A percentile compares a stretch with the other conserved stretches of the same genome.
Evolutionary conservation across 2,329 filamentous ascomycete genomes (phyloP).

Genomic region (Alternaria angustiovoidea): DNA sequence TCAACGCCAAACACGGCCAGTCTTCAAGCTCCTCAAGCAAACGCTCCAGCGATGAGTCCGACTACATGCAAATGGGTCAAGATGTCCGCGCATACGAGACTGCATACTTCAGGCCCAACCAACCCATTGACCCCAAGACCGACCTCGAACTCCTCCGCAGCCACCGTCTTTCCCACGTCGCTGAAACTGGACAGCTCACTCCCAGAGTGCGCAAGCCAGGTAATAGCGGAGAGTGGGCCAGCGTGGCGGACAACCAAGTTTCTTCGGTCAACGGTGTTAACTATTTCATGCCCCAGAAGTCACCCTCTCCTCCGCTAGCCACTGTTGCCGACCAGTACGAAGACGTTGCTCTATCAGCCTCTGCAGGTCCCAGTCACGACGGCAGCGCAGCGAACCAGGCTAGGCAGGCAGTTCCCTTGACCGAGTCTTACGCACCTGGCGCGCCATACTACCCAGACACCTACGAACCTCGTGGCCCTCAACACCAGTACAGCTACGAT

Average conservation of each 20-base stretch:
- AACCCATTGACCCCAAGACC: constrained; percentile 44
- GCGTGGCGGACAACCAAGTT: constrained; percentile 43
- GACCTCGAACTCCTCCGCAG: constrained; percentile 54
- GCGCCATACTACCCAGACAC: constrained; percentile 44
- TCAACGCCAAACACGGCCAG: constrained; percentile 22
- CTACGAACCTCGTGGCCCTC: constrained; percentile 49
- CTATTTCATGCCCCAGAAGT: constrained; percentile 50
- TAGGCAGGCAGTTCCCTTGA: constrained; percentile 45
- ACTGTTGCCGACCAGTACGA: constrained; percentile 25
- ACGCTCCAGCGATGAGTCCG: constrained; percentile 47
- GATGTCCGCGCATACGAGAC: constrained; percentile 45
- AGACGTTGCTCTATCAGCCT: constrained; percentile 13
- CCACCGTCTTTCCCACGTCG: constrained; percentile 59
- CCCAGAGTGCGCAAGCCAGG: constrained; percentile 50
- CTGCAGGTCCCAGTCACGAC: constrained; percentile 32
- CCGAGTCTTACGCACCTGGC: constrained; percentile 49
- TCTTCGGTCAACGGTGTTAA: constrained; percentile 47
- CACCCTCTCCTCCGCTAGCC: constrained; percentile 46
- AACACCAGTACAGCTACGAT: constrained; percentile 47
- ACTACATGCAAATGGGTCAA: constrained; percentile 41
- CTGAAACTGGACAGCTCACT: constrained; percentile 59
- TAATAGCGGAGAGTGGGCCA: constrained; percentile 50
- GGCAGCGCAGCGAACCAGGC: constrained; percentile 33
- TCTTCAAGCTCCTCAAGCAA: constrained; percentile 42
- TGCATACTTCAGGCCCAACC: constrained; percentile 43